These are phyloP conservation scores for Pseudogymnoascus sp. DNA, from an alignment of 2,329 filamentous ascomycete species.

Conservation along the genomic window DNA sequence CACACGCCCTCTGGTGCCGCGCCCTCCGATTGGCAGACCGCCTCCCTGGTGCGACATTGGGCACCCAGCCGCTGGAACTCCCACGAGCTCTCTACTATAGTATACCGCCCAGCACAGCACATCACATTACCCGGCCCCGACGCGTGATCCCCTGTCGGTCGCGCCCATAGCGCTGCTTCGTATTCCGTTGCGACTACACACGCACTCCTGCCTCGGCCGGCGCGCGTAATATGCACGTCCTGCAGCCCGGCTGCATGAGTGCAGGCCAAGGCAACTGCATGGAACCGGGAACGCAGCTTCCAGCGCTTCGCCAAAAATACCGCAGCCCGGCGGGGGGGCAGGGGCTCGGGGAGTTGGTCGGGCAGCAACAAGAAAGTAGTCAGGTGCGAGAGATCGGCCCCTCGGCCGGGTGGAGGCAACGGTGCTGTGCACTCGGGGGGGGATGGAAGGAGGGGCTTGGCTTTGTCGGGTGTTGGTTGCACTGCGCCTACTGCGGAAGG, in stretches of 20 bases:
- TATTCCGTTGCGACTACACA: neutral
- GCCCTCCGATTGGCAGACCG: slow-evolving; percentile 6
- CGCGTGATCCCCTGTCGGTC: neutral
- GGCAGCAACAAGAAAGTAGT: neutral
- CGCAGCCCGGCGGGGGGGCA: neutral
- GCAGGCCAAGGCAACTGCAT: neutral
- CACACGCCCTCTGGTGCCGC: neutral
- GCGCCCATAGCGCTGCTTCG: neutral
- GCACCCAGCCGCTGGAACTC: neutral
- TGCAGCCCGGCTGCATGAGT: neutral
- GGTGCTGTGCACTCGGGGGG: neutral
- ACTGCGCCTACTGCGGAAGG: slow-evolving; percentile 5
- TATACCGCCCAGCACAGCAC: neutral
- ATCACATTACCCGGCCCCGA: slow-evolving; percentile 1
- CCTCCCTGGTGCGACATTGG: neutral
- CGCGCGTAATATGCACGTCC: neutral
- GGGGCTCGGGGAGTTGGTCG: neutral
- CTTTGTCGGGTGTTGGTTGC: neutral
- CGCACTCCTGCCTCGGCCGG: neutral
- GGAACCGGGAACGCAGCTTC: neutral
- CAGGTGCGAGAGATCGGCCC: neutral
- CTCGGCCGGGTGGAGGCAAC: neutral
- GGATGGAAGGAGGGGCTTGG: neutral
- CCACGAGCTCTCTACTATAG: neutral
- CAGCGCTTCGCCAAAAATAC: slow-evolving; percentile 7